Evolutionary conservation across 768 basidiomycete genomes (phyloP).

Genomic region (Boletus rubropictus): DNA sequence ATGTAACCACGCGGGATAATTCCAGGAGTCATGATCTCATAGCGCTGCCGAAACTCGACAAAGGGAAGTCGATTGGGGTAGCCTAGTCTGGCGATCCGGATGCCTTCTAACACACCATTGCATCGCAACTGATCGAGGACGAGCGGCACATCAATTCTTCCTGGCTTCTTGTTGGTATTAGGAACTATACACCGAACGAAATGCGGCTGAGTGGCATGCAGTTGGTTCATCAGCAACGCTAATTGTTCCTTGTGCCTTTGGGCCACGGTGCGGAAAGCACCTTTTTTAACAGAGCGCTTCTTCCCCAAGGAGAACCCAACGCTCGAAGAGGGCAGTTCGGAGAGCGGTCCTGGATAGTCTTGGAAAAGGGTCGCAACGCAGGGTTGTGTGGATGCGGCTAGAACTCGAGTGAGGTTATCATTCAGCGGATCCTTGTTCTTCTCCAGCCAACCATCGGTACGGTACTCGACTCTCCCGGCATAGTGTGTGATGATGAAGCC

Average conservation of each 20-base stretch:
- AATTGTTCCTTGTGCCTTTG: conserved; percentile 97
- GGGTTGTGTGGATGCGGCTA: conserved; percentile 75
- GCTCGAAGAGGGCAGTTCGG: conserved; percentile 31
- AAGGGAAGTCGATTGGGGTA: conserved; percentile 97
- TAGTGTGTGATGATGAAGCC: conserved; percentile 96
- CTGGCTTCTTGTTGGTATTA: conserved; percentile 85
- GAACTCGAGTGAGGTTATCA: conserved; percentile 87
- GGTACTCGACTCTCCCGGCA: conserved; percentile 94
- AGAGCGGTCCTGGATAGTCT: conserved; percentile 57
- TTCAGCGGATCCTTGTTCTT: conserved; percentile 99
- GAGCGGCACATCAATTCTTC: conserved; percentile 86
- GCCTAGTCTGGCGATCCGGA: conserved; percentile 93
- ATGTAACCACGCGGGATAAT: conserved; percentile 93
- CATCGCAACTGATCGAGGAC: conserved; percentile 95
- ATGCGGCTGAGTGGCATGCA: conserved; percentile 93
- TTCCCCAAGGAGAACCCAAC: conserved; percentile 41
- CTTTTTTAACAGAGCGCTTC: conserved; percentile 82
- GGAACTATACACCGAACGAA: conserved; percentile 99
- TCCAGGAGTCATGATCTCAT: conserved; percentile 91
- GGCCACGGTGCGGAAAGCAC: conserved; percentile 92
- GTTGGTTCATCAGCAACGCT: conserved; percentile 81
- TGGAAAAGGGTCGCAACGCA: conserved; percentile 81
- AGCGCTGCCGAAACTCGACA: conserved; percentile 94
- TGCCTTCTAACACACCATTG: conserved; percentile 98
- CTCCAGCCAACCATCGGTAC: conserved; percentile 94